Conservation (phyloP, 2,329 filamentous ascomycete species). For the Microdochium bolleyi region DNA sequence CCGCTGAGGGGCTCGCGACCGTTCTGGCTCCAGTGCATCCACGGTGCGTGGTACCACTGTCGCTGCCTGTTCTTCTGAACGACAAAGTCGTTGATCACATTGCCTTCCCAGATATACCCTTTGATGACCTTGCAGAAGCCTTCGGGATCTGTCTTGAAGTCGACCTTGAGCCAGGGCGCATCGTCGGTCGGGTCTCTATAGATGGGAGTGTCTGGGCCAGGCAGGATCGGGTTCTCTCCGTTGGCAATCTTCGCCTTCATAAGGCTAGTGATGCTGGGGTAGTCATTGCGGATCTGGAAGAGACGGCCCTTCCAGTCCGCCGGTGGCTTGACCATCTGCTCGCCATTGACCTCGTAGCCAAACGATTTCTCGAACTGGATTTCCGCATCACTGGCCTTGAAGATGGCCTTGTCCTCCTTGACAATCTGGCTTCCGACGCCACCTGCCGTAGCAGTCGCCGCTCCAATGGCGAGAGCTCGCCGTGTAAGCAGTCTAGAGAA, state of each 20-base stretch:
- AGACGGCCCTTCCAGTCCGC: neutral
- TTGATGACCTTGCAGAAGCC: neutral
- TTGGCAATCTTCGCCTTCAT: neutral
- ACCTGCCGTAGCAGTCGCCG: neutral
- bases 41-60: neutral
- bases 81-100: neutral
- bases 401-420: slow-evolving; percentile 31
- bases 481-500: neutral
- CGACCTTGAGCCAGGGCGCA: neutral
- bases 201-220: neutral
- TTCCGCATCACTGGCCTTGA: slow-evolving; percentile 30
- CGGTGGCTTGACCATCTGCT: neutral
- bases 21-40: neutral
- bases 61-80: neutral
- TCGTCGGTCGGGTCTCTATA: neutral
- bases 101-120: neutral
- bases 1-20: neutral
- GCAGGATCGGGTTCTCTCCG: neutral
- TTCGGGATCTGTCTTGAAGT: neutral
- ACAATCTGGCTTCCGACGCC: slow-evolving; percentile 3
- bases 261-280: neutral
- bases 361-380: slow-evolving; percentile 1
- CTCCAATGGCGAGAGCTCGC: neutral
- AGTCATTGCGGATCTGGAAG: neutral
- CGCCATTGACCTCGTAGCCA: neutral